Percentiles rank a stretch among this genome's conserved stretches.
phyloP scores from a whole-genome alignment of 306 rosid species.

The Prinsepia uniflora region DNA sequence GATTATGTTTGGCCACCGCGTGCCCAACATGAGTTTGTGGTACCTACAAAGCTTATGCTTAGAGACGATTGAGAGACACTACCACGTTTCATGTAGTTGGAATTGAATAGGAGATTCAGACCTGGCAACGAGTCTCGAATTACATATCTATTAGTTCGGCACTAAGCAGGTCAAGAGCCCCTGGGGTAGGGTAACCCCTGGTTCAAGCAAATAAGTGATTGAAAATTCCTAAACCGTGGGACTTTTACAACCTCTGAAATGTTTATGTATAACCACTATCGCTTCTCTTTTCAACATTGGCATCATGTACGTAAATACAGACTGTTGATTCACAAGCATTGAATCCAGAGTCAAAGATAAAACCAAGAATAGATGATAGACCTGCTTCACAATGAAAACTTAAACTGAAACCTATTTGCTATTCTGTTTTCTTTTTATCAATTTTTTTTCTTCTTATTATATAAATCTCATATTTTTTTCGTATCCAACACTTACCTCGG shows the following conservation, averaged over 20 bases:
- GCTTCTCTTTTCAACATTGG: neutral
- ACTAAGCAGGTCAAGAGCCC: too few species aligned
- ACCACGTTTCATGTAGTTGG: too few species aligned
- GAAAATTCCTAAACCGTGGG: neutral
- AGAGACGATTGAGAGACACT: too few species aligned
- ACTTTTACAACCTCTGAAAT: neutral
- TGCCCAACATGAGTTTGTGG: too few species aligned
- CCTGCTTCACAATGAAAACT: constrained; percentile 26
- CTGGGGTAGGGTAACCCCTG: too few species aligned
- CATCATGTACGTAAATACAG: constrained; percentile 26
- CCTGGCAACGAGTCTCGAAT: too few species aligned
- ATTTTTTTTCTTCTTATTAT: constrained; percentile 15
- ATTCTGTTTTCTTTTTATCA: too few species aligned
- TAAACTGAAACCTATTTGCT: constrained; percentile 18
- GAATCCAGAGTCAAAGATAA: constrained; percentile 22
- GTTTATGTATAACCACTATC: neutral
- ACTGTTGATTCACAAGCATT: constrained; percentile 23
- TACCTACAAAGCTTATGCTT: too few species aligned
- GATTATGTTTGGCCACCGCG: too few species aligned
- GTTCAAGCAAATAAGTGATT: neutral
- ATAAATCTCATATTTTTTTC: constrained; percentile 8
- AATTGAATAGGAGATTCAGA: too few species aligned
- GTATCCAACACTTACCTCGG: constrained; percentile 34
- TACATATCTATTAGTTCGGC: too few species aligned
- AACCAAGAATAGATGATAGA: constrained; percentile 13